Conservation (phyloP, 331 rosid genomes). For the Arachis monticola region DNA sequence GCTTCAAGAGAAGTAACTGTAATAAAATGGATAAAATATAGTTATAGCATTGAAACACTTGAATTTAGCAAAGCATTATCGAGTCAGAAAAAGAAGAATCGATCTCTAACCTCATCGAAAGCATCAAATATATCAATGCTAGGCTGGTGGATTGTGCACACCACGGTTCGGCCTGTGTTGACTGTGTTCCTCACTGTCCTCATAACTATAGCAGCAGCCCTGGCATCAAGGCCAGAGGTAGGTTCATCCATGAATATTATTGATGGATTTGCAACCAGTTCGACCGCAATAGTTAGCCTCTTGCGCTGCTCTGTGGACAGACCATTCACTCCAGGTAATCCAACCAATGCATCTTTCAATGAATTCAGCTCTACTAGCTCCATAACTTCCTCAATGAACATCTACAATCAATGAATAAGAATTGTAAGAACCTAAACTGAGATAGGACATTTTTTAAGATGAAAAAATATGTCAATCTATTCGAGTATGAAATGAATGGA, state of each 20-base stretch:
- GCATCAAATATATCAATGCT: slow-evolving; percentile 91
- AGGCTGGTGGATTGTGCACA: slow-evolving; percentile 95
- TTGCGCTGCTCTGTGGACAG: slow-evolving; percentile 93
- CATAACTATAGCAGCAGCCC: slow-evolving; percentile 97
- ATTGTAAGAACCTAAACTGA: not conserved
- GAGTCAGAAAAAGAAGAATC: slow-evolving; percentile 3
- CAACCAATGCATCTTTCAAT: slow-evolving; percentile 73
- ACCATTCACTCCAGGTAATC: slow-evolving; percentile 82
- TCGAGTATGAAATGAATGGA: not conserved
- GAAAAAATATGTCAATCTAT: too few species aligned
- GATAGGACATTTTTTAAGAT: not conserved
- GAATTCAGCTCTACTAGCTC: slow-evolving; percentile 79
- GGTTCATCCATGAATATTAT: slow-evolving; percentile 95
- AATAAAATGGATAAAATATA: slow-evolving; percentile 10
- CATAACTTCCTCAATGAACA: slow-evolving; percentile 91
- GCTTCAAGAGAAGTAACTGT: slow-evolving; percentile 78
- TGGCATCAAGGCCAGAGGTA: slow-evolving; percentile 96
- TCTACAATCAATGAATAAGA: slow-evolving; percentile 49
- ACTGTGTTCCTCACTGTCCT: slow-evolving; percentile 92
- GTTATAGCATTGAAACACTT: slow-evolving; percentile 16
- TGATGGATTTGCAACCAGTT: slow-evolving; percentile 94
- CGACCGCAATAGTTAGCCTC: slow-evolving; percentile 89
- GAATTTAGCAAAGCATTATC: not conserved
- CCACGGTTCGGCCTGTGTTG: slow-evolving; percentile 91
- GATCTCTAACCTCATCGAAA: slow-evolving; percentile 77